Base-by-base conservation (phyloP, 108 stramenopile genomes). In the Fragilaria radians region DNA sequence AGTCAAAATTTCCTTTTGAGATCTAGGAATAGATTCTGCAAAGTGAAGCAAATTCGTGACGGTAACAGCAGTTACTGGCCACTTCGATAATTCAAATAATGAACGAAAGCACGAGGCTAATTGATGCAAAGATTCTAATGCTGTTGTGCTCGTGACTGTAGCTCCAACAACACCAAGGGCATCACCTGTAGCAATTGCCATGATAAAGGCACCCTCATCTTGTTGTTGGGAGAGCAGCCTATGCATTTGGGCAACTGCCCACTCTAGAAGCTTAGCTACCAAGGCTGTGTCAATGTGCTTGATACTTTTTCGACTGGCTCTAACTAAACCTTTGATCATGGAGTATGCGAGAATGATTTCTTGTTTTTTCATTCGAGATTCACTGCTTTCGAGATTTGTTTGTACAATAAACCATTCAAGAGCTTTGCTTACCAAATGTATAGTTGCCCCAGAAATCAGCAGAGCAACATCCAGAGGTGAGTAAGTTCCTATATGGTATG, bases 1-100 rank as follows among this genome's bases (percentile, higher is more conserved):
- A 34, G 55, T 30, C 5, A 57, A 36, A n/a, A 57, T 46, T n/a
- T 57, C 33, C 28, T 32, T 32, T 3, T 57, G 55, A 32, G 55
- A 2, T 36, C n/a, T 27, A 23, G 55, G 55, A 14, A 57, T 34
- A 1, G 2, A 19, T 1, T 30, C 32, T 1, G 55, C 55, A 57
- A 57, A 57, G 1, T 32, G 21, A 27, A 34, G 19, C 32, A 57
- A 7, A 5, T 18, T 23, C 19, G 32, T 32, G 32, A 57, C 34
- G 14, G 55, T 17, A 1, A 11, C 14, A 21, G 55, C 55, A 34
- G 28, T 19, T 34, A 57, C 18, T 1, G 55, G 32, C 55, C 55
- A 57, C 19, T 11, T 2, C 36, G 36, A 42, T 7, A 42, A 14
- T 11, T 42, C 14, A 11, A 42, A 42, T 14, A 42, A 42, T 42